Base-by-base conservation (phyloP, 495 filamentous ascomycete genomes). In the Neurospora sp. region DNA sequence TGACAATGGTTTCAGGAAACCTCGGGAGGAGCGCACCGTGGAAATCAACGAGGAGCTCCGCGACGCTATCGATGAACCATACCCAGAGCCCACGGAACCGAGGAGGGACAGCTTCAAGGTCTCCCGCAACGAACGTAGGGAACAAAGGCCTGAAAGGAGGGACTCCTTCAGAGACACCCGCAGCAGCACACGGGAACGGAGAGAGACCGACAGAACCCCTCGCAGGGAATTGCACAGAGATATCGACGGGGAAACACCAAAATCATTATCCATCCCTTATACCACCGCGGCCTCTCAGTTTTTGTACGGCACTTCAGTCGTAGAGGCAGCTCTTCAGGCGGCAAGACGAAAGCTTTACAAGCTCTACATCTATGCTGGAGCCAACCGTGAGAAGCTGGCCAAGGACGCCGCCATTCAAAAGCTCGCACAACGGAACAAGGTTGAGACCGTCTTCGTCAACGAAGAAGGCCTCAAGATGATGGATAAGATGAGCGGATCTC, bases 261-360 rank as follows among this genome's bases (percentile, higher is more conserved):
- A 75, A 3, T 89, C 90, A 0, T 44, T 90, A 27, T 86, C 88
- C 14, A 87, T 97, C 59, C 91, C 91, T 3, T 94, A 93, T 77
- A 93, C 92, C 3, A 94, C 92, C 4, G 90, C 94, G 0, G 92
- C 94, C 44, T 96, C 94, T 1, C 91, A 96, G 73, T 98, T 97
- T 79, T 86, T 99, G 8, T 98, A 97, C 78, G 96, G 96, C 16
- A 87, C 86, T 18, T 90, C 90, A 8, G 88, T 91, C 3, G 92
- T 98, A n/a, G 88, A 91, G 71, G 92, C 95, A 8, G 95, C 94
- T 1, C 82, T 99, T 22, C 89, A 84, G 72, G 87, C 88, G 69
- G 81, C 83, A 22, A 85, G 87, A 12, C 89, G 96, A 47, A 86
- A 93, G 75, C 80, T 97, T 4, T 97, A 96, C 83, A 93, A 91